Evolutionary conservation across 768 basidiomycete species (phyloP).

Genomic region (Botryobasidium botryosum): DNA sequence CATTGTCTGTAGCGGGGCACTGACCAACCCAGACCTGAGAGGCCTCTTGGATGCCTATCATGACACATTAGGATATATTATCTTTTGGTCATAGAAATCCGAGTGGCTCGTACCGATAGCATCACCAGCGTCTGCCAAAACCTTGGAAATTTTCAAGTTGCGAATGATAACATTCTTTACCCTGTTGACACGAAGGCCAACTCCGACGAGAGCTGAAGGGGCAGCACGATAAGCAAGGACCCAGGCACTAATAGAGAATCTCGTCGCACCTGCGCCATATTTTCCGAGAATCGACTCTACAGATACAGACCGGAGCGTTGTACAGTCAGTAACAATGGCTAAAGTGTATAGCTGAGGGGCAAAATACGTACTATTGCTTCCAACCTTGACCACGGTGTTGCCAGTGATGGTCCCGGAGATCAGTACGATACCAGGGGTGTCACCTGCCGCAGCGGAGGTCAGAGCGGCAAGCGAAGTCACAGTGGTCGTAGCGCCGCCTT

Average conservation of each 20-base stretch:
- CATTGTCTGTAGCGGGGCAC: too few species aligned
- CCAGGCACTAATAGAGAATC: slow-evolving; percentile 16
- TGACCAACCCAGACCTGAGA: slow-evolving; percentile 28
- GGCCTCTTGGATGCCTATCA: slow-evolving; percentile 14
- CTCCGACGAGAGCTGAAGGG: slow-evolving; percentile 25
- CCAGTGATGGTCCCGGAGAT: slow-evolving; percentile 31
- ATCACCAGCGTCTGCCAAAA: slow-evolving; percentile 29
- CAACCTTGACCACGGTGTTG: slow-evolving; percentile 26
- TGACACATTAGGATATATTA: too few species aligned
- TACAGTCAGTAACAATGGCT: too few species aligned
- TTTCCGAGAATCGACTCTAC: too few species aligned
- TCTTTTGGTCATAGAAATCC: slow-evolving; percentile 19
- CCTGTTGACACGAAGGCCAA: slow-evolving; percentile 30
- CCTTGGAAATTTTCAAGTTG: slow-evolving; percentile 33
- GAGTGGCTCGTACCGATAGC: slow-evolving; percentile 19
- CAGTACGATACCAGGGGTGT: slow-evolving; percentile 28
- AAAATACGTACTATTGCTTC: slow-evolving; percentile 22
- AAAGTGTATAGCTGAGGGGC: neutral
- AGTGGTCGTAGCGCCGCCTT: slow-evolving; percentile 28
- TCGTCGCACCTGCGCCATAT: neutral
- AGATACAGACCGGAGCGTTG: too few species aligned
- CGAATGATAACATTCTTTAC: slow-evolving; percentile 32
- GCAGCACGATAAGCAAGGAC: slow-evolving; percentile 18
- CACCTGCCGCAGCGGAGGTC: slow-evolving; percentile 27
- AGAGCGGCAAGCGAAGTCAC: slow-evolving; percentile 28